Evolutionary conservation across 2,329 filamentous ascomycete species (phyloP).

Genomic region (Thermothelomyces thermophilus): DNA sequence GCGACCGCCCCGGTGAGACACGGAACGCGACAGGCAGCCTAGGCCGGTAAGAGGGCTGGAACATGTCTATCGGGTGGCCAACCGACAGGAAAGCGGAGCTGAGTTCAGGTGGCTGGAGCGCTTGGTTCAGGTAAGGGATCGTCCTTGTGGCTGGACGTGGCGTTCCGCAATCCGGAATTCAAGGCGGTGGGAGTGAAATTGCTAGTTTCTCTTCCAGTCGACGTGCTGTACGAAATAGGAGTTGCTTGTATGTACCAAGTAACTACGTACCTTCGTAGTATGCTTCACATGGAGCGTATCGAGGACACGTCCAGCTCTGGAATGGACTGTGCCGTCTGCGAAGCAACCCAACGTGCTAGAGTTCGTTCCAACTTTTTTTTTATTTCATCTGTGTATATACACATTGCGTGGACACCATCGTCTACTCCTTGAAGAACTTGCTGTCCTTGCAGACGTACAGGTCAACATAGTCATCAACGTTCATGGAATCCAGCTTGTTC

Average conservation of each 20-base stretch:
- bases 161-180: not conserved
- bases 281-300: too few species aligned
- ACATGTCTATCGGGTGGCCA: not conserved
- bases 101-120: not conserved
- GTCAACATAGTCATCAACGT: conserved; percentile 91
- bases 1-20: too few species aligned
- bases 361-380: not conserved
- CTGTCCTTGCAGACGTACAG: conserved; percentile 62
- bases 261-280: too few species aligned
- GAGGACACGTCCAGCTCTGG: too few species aligned
- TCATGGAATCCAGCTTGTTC: conserved; percentile 68
- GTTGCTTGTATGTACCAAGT: too few species aligned
- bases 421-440: conserved; percentile 43
- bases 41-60: not conserved
- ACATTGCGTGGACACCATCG: conserved; percentile 2
- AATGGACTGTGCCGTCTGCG: too few species aligned
- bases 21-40: not conserved
- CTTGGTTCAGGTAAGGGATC: not conserved
- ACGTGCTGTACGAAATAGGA: too few species aligned
- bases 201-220: too few species aligned
- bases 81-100: not conserved
- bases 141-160: not conserved
- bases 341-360: not conserved
- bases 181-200: too few species aligned
- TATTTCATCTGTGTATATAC: conserved; percentile 14